Base-by-base conservation (phyloP, 495 filamentous ascomycete species). In the Durotheca rogersii region DNA sequence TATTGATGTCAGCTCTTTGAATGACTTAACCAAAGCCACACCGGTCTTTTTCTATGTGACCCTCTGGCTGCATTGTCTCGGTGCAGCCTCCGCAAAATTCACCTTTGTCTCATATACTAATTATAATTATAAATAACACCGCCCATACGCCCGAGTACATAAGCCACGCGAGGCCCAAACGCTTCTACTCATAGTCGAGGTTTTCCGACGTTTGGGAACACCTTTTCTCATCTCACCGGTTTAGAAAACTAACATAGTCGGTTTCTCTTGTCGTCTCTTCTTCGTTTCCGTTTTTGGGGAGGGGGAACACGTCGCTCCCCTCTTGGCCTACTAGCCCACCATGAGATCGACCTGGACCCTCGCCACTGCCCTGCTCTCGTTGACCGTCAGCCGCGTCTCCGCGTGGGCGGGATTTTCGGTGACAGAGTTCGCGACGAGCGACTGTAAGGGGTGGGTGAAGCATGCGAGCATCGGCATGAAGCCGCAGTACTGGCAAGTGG, bases 401-500 rank as follows among this genome's bases (percentile, higher is more conserved):
- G 44, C 55, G 12, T 43, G 10, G 40, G 44, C 12, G 14, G 37
- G 37, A 27, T 58, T 58, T 35, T 10, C 36, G 14, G 44, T 34
- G 7, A 31, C 53, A 12, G 55, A 58, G 44, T 58, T 53, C 49
- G 40, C 40, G 31, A 18, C 38, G 7, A 10, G 25, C 16, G 49
- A 53, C 43, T 58, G 55, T 16, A 37, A 27, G 1, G 55, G 55
- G 19, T 45, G 44, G 47, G 19, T 46, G 0, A 58, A 49, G 2
- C 42, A 53, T 5, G 44, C 49, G 4, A 48, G 30, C 14, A 3
- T 58, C 17, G 55, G 55, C 5, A n/a, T 45, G n/a, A 52, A 30
- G 20, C 30, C 49, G 6, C 14, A 58, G 14, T 46, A 35, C 14
- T 53, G 49, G 55, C 55, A 58, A 18, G 53, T 58, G n/a, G 45